Evolutionary conservation across 768 basidiomycete species (phyloP), one percentile per base, ranked within the genome.

Genomic region (Rhizopogon vinicolor): DNA sequence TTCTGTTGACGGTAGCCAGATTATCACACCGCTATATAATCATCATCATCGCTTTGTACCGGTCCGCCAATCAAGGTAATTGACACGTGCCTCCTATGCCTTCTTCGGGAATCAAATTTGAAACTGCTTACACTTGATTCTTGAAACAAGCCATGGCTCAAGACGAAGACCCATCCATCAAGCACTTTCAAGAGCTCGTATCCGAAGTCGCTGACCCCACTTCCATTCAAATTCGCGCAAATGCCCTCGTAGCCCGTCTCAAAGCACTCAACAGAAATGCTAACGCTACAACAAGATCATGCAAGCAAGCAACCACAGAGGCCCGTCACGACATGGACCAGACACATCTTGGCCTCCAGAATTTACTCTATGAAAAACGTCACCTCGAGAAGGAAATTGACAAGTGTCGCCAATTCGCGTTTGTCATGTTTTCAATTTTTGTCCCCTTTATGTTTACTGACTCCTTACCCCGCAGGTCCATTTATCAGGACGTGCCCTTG

Each of bases 401-500:
- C 63, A 93, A 93, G 67, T 95, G 93, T 71, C 82, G 90, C 46
- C 91, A 94, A 66, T 95, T 93, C 65, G 90, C 89, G 91, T 93
- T 67, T 63, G 89, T 78, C 44, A 7, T 2, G 7, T 9, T 19
- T 49, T 37, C 7, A 33, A 33, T 13, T 5, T 35, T 14, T 29
- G 41, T 31, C 41, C 28, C 28, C 28, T 53, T 16, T 0, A 14
- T 28, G 44, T 49, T 14, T 40, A 22, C 43, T 50, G 43, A 31
- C 43, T 18, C 53, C 54, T 50, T 35, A 18, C 53, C 33, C 28
- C 40, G 9, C 58, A 94, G 93, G 19, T 93, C 91, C 29, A 86
- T 92, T 54, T 93, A 93, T 68, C 93, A 94, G 72, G 91, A 93
- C 59, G 78, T 95, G 8, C 84, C 89, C 3, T 72, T 94, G 42